phyloP scores from a whole-genome alignment of 805 yeast species.

The Pichia manshurica region DNA sequence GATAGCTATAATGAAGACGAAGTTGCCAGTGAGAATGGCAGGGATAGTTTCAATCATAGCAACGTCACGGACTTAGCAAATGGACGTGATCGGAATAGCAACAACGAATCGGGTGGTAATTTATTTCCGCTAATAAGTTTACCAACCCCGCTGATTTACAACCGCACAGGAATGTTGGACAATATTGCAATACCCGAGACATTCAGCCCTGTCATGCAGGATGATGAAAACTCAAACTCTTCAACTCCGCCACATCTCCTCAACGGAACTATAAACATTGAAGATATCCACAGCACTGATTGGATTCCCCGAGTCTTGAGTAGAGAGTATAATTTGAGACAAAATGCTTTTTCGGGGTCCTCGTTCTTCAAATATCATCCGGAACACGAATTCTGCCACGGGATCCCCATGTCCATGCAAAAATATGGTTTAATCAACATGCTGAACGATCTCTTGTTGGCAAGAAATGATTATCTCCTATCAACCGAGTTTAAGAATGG shows the following conservation, averaged over 20 bases:
- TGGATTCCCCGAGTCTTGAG: neutral
- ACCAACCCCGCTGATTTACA: too few relatives aligned
- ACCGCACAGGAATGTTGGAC: neutral
- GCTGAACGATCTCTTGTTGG: constrained; percentile 24
- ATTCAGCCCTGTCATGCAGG: neutral
- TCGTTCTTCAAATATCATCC: constrained; percentile 26
- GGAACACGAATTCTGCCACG: constrained; percentile 19
- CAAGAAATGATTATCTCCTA: constrained; percentile 11
- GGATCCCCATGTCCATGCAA: constrained; percentile 18
- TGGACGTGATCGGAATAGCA: too few relatives aligned
- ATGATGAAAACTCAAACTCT: neutral
- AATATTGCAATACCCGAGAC: neutral
- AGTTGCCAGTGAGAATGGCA: neutral
- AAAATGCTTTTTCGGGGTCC: constrained; percentile 9
- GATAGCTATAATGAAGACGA: neutral
- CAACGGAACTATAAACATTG: neutral
- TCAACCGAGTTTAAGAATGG: neutral
- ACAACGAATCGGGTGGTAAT: too few relatives aligned
- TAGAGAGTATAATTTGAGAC: neutral
- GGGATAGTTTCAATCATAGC: neutral
- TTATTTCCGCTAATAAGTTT: neutral
- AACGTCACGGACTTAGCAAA: neutral
- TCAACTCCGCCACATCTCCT: constrained; percentile 5
- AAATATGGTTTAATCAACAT: constrained; percentile 23
- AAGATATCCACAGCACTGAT: neutral